Base-by-base conservation (phyloP, 192 early-diverging fungal species). In the Ambispora gerdemannii region DNA sequence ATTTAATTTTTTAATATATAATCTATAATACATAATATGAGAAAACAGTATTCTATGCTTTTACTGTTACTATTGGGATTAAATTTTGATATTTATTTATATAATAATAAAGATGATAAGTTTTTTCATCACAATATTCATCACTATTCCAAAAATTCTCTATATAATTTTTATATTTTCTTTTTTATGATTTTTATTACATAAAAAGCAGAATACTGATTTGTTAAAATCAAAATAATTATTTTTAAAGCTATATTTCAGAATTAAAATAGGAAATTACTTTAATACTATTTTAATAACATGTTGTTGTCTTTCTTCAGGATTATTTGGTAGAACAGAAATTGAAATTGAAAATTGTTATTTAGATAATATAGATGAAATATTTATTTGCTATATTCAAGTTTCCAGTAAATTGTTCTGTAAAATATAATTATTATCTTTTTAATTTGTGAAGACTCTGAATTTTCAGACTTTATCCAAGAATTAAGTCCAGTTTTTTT, bases 51-150 rank as follows among this genome's bases (percentile, higher is more conserved):
- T 19, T 56, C 53, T 56, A 56, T 67, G 64, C 64, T 51, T 67
- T 67, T 34, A 67, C 34, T 27, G 36, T 51, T 67, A 67, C 50
- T 67, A 67, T 67, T 67, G n/a, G n/a, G n/a, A n/a, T n/a, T 67
- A 50, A 67, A 67, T 67, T 67, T 50, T 67, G 64, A 67, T 67
- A 67, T 67, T 67, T 67, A 67, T 67, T 63, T 63, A 22, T 52
- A 50, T 52, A 67, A 30, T 50, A 67, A 52, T 52, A 33, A 33
- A 67, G 64, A 52, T 30, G 64, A 67, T 67, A 50, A 52, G 50
- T 43, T 67, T 52, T 51, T 67, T 30, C 31, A 30, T 22, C 50
- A 52, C 30, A 50, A 67, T 67, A 67, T 67, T 67, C 64, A 67
- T 50, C 49, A 67, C 27, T 50, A 50, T 30, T 50, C 47, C 64